Conservation (phyloP, 176 grass and related monocot species). For the Cenchrus fungigraminus region DNA sequence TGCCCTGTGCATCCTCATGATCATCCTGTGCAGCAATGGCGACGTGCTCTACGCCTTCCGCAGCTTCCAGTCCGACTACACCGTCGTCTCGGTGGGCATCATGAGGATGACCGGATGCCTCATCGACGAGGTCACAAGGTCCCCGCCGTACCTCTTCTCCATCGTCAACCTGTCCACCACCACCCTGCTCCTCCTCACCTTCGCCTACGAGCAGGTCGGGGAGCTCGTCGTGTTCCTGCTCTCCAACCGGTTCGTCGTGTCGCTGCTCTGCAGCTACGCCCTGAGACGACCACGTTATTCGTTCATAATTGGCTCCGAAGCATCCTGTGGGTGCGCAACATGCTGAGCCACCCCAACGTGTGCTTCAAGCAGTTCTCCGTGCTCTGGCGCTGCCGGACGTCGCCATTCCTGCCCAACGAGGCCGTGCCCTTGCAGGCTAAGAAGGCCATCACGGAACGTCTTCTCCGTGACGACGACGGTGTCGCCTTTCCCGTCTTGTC, state of each 20-base stretch:
- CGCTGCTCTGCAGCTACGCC: background rate
- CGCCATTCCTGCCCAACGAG: no score
- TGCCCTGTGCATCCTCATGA: background rate
- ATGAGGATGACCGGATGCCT: background rate
- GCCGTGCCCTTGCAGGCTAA: no score
- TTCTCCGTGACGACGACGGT: no score
- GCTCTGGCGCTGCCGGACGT: no score
- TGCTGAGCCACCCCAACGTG: no score
- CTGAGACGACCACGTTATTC: no score
- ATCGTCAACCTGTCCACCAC: background rate
- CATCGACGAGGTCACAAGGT: no score
- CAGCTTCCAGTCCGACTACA: background rate
- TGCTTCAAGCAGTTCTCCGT: no score
- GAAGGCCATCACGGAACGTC: no score
- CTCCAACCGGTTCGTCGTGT: background rate
- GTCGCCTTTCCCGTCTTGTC: no score
- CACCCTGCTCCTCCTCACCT: background rate
- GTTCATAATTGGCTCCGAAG: no score
- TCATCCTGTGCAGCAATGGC: conserved; percentile 3
- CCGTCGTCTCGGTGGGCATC: background rate
- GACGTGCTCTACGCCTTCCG: background rate
- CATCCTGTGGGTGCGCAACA: no score
- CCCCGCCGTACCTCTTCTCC: background rate
- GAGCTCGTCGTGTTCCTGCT: background rate
- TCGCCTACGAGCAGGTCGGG: background rate